Conservation (phyloP, 148 eudicot genomes). For the Persicaria tinctoria region DNA sequence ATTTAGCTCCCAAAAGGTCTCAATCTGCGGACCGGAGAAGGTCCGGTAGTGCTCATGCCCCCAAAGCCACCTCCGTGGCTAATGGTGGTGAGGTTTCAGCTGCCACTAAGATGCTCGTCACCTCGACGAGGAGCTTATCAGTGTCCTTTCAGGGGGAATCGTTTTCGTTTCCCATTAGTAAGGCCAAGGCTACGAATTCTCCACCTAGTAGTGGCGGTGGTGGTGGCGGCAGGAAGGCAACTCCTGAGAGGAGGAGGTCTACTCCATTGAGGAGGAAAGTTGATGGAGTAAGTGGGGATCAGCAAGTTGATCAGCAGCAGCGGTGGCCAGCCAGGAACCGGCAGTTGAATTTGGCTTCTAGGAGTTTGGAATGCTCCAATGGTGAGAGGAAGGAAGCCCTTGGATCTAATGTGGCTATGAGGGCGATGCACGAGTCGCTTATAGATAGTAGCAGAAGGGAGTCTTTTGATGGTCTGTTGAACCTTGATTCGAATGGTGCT, state of each 20-base stretch:
- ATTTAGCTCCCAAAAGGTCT: constrained; percentile 50
- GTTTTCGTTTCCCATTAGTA: constrained; percentile 76
- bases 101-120: constrained; percentile 69
- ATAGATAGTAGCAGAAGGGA: constrained; percentile 51
- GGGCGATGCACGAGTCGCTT: constrained; percentile 49
- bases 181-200: constrained; percentile 60
- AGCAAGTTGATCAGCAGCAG: constrained; percentile 57
- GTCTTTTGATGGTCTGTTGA: constrained; percentile 71
- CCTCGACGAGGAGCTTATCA: constrained; percentile 78
- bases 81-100: constrained; percentile 56
- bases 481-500: constrained; percentile 45
- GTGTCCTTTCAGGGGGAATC: constrained; percentile 93
- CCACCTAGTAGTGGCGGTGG: constrained; percentile 22
- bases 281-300: constrained; percentile 50
- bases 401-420: constrained; percentile 53
- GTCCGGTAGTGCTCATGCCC: constrained; percentile 23
- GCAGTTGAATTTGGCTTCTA: constrained; percentile 34
- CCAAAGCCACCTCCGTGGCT: constrained; percentile 29
- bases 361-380: constrained; percentile 45
- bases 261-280: constrained; percentile 52
- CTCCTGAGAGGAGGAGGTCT: constrained; percentile 69
- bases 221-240: constrained; percentile 39
- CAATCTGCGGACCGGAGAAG: constrained; percentile 79
- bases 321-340: constrained; percentile 78
- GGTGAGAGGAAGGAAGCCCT: constrained; percentile 33